These are phyloP conservation scores for Komagataella populi DNA, from an alignment of 805 yeast genomes.

Conservation along the genomic window DNA sequence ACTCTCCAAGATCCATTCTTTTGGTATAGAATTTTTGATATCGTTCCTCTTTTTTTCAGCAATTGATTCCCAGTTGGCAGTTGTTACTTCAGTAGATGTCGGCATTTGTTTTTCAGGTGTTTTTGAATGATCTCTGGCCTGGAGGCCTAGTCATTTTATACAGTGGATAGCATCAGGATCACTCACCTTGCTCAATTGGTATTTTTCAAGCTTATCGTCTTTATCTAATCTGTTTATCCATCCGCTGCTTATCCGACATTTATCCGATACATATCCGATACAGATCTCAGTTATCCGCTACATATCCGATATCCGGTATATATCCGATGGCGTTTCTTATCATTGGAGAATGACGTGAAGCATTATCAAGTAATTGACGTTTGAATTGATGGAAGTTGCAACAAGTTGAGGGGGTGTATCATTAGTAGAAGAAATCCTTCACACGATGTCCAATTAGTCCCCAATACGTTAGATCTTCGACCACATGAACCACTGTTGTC, in stretches of 20 bases:
- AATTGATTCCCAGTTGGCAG: neutral
- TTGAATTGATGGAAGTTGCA: too few species aligned
- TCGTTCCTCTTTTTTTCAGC: neutral
- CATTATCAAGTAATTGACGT: too few species aligned
- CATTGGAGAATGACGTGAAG: neutral
- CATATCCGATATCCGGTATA: neutral
- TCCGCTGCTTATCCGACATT: neutral
- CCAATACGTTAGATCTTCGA: too few species aligned
- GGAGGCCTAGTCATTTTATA: neutral
- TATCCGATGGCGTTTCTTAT: neutral
- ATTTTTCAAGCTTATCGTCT: too few species aligned
- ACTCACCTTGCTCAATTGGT: neutral
- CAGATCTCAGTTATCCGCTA: neutral
- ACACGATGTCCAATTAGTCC: too few species aligned
- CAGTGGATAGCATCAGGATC: too few species aligned
- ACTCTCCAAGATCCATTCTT: conserved; percentile 13
- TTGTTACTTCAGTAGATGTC: neutral
- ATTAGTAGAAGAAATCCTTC: too few species aligned
- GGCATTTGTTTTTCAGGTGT: neutral
- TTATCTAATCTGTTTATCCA: neutral
- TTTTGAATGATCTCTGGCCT: neutral
- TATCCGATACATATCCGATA: neutral
- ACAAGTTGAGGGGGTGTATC: too few species aligned
- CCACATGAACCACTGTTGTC: neutral
- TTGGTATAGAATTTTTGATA: conserved; percentile 10